Evolutionary conservation across 352 stramenopile species (phyloP).

Genomic region (Pythium coloratum): DNA sequence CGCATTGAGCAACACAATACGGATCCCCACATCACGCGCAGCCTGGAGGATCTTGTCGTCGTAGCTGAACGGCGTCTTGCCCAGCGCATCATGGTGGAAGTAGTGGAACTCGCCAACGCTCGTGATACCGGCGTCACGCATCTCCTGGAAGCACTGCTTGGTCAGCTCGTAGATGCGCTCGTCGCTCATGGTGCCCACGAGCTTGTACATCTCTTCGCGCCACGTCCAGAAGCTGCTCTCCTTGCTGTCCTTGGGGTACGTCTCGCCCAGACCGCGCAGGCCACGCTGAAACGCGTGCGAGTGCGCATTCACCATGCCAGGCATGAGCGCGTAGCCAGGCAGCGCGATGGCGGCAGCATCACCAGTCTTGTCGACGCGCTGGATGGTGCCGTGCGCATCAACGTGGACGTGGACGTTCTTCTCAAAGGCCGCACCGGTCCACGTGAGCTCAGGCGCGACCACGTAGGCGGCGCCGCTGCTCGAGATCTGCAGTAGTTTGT

Average conservation of each 20-base stretch:
- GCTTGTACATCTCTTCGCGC: constrained; percentile 84
- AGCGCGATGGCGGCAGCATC: constrained; percentile 26
- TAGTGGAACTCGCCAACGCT: constrained; percentile 83
- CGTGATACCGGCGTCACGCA: constrained; percentile 75
- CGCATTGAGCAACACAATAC: constrained; percentile 72
- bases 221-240: constrained; percentile 81
- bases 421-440: constrained; percentile 60
- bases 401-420: constrained; percentile 53
- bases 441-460: constrained; percentile 66
- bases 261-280: constrained; percentile 71
- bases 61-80: constrained; percentile 55
- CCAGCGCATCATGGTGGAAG: constrained; percentile 66
- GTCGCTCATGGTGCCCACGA: constrained; percentile 66
- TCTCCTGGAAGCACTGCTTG: constrained; percentile 76
- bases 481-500: constrained; percentile 20
- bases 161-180: constrained; percentile 65
- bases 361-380: constrained; percentile 28
- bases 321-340: constrained; percentile 51
- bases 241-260: constrained; percentile 48
- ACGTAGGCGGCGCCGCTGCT: constrained; percentile 38
- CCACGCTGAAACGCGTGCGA: constrained; percentile 79
- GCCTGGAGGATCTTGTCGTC: constrained; percentile 68
- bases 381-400: constrained; percentile 45
- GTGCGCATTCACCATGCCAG: constrained; percentile 82
- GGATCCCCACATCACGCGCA: constrained; percentile 63